phyloP scores from a whole-genome alignment of 192 early-diverging fungal species.

The Linnemannia schmuckeri region DNA sequence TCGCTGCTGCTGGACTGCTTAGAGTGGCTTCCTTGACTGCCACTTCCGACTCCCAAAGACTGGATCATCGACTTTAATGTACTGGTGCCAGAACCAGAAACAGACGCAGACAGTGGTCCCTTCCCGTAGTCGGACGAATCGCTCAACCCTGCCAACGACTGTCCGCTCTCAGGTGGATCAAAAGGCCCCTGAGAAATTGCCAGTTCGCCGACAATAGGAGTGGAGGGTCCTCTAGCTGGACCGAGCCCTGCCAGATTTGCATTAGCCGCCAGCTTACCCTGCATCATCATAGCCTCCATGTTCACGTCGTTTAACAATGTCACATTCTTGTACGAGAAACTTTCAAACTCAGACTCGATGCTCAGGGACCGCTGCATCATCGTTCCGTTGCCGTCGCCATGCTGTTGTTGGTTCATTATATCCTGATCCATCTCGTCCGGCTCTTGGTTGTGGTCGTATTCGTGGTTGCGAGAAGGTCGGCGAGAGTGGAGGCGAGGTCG shows the following conservation, averaged over 20 bases:
- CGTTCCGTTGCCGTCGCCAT: conserved; percentile 1
- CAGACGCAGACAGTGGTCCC: not conserved
- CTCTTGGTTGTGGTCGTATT: not conserved
- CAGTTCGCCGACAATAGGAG: not conserved
- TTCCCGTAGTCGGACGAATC: not conserved
- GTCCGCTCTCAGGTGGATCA: not conserved
- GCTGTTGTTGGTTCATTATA: conserved; percentile 9
- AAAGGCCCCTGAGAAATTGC: not conserved
- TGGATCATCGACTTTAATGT: conserved; percentile 50
- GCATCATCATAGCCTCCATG: conserved; percentile 67
- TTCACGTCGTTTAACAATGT: conserved; percentile 74
- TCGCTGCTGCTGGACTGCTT: conserved; percentile 17
- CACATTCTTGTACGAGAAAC: conserved; percentile 76
- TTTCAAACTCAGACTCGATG: conserved; percentile 66
- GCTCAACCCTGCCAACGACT: not conserved
- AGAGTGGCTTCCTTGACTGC: not conserved
- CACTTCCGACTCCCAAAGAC: conserved; percentile 21
- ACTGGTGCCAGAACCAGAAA: conserved; percentile 8
- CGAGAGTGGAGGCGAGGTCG: conserved; percentile 16
- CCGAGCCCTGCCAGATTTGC: not conserved
- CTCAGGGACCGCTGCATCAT: conserved; percentile 54
- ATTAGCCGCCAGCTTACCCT: conserved; percentile 20
- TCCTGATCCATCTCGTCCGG: conserved; percentile 22
- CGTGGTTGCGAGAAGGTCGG: conserved; percentile 16
- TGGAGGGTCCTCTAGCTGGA: not conserved